phyloP scores from a whole-genome alignment of 495 filamentous ascomycete genomes.

The Lasiosphaeriaceae sp. region DNA sequence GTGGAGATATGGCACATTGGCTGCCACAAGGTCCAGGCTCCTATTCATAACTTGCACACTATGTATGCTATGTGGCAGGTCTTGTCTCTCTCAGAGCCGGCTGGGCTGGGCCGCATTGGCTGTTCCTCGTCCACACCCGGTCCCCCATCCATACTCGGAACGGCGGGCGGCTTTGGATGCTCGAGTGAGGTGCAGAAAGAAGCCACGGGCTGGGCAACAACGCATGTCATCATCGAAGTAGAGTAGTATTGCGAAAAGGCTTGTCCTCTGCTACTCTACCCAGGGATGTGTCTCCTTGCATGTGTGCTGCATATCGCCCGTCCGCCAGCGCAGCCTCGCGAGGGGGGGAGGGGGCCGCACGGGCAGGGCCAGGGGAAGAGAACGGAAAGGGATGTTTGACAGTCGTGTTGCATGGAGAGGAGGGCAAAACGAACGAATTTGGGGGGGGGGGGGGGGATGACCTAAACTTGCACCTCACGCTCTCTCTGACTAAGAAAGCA shows the following conservation, averaged over 20 bases:
- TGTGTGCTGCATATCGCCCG: too few species aligned
- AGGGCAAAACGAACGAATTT: background rate
- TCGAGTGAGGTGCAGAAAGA: background rate
- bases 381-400: too few species aligned
- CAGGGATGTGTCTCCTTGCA: too few species aligned
- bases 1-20: too few species aligned
- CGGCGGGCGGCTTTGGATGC: background rate
- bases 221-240: background rate
- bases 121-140: background rate
- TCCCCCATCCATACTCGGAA: background rate
- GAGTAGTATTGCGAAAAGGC: too few species aligned
- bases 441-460: background rate
- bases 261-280: too few species aligned
- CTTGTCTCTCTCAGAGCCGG: background rate
- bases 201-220: background rate
- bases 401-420: too few species aligned
- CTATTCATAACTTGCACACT: background rate
- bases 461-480: background rate
- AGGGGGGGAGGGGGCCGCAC: too few species aligned
- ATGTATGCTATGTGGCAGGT: background rate
- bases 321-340: too few species aligned
- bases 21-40: too few species aligned
- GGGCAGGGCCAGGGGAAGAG: too few species aligned
- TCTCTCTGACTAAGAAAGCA: constrained; percentile 1
- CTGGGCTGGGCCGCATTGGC: background rate